phyloP scores from a whole-genome alignment of 306 rosid species.

The Pyrus pyrifolia region DNA sequence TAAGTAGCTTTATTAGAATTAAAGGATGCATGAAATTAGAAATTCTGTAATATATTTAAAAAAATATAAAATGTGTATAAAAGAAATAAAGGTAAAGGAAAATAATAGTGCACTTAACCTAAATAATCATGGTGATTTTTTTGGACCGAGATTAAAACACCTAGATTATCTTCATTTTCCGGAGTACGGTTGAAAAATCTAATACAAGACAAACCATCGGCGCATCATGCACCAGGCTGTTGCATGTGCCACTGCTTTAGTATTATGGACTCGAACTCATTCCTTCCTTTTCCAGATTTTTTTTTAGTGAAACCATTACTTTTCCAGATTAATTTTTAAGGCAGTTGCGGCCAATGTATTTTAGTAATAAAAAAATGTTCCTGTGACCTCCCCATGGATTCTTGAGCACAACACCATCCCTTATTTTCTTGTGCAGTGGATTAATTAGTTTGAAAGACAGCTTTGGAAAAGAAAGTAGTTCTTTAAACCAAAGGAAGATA shows the following conservation, averaged over 20 bases:
- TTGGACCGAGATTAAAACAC: too few relatives aligned
- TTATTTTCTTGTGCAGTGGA: not conserved
- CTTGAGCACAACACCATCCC: not conserved
- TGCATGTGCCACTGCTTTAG: not conserved
- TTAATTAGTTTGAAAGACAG: not conserved
- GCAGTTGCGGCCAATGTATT: not conserved
- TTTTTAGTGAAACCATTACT: not conserved
- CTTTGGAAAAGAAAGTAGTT: not conserved
- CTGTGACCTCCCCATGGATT: not conserved
- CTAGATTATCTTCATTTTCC: too few relatives aligned
- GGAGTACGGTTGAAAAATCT: not conserved
- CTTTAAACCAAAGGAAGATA: not conserved
- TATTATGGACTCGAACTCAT: not conserved
- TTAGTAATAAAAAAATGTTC: not conserved
- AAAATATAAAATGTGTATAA: too few relatives aligned
- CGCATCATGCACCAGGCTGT: not conserved
- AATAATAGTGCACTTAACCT: too few relatives aligned
- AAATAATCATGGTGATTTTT: too few relatives aligned
- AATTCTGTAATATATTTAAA: too few relatives aligned
- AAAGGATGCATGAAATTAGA: too few relatives aligned
- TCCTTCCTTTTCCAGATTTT: not conserved
- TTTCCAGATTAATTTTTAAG: too few relatives aligned
- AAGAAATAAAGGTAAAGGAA: too few relatives aligned
- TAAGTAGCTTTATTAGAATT: too few relatives aligned
- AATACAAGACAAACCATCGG: not conserved